Percentiles rank a stretch among this genome's conserved stretches.
Conservation (phyloP, 176 grass and related monocot species). For the Oropetium thomaeum region DNA sequence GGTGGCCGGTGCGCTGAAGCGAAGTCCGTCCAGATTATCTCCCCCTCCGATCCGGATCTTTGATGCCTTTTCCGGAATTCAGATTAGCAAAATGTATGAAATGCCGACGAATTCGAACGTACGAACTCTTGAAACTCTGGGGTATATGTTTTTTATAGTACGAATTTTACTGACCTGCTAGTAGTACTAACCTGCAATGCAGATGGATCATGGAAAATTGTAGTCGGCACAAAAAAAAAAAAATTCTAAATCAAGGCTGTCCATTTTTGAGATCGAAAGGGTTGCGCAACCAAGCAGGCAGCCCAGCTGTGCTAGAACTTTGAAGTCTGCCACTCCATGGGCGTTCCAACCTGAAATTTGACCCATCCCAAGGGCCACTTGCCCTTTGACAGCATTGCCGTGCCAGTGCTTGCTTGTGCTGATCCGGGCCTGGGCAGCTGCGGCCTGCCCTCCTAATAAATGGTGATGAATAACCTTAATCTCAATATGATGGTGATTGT, state of each 20-base stretch:
- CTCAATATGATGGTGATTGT: neutral
- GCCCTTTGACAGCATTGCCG: neutral
- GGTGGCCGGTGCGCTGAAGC: no score
- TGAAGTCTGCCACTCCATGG: neutral
- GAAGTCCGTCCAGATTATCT: neutral
- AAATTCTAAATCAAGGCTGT: neutral
- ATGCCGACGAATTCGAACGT: neutral
- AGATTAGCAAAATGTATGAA: neutral
- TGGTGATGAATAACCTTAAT: neutral
- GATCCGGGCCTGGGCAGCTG: neutral
- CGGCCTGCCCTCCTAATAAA: neutral
- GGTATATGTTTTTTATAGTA: neutral
- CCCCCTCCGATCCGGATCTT: neutral
- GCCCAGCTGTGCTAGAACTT: neutral
- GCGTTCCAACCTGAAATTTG: neutral
- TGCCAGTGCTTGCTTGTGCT: neutral
- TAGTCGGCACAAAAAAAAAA: neutral
- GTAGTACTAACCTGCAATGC: neutral
- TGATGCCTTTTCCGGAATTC: neutral
- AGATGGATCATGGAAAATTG: neutral
- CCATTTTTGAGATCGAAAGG: neutral
- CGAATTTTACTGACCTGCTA: neutral
- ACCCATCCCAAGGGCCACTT: slow-evolving; percentile 41
- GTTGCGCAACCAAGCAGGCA: neutral
- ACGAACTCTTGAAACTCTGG: neutral